Evolutionary conservation across 352 stramenopile genomes (phyloP).

Genomic region (Thraustochytrium striatum): DNA sequence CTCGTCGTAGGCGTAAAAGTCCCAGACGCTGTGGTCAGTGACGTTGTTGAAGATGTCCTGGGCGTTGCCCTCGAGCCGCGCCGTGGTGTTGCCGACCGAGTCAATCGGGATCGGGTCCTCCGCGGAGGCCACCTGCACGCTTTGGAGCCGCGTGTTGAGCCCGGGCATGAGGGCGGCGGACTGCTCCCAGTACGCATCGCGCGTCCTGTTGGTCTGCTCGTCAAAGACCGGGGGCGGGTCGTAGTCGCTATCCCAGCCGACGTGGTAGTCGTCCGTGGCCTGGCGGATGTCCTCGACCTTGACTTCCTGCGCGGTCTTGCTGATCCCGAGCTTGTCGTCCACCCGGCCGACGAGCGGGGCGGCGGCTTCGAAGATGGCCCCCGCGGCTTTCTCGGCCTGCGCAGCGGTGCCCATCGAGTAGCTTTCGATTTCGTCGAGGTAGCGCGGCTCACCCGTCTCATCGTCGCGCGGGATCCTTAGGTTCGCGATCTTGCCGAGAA

Average conservation of each 20-base stretch:
- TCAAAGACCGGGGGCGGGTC: not conserved
- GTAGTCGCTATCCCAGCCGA: slow-evolving; percentile 6
- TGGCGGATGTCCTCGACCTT: not conserved
- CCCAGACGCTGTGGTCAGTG: slow-evolving; percentile 4
- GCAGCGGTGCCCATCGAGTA: not conserved
- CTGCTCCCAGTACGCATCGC: too few relatives aligned
- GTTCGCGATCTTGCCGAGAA: too few relatives aligned
- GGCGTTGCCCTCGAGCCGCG: not conserved
- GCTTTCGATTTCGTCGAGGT: not conserved
- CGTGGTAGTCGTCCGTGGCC: not conserved
- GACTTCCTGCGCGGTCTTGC: too few relatives aligned
- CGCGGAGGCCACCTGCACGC: too few relatives aligned
- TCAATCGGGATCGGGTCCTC: too few relatives aligned
- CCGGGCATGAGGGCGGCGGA: too few relatives aligned
- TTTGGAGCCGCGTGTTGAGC: too few relatives aligned
- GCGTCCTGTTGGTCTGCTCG: too few relatives aligned
- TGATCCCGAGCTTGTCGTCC: too few relatives aligned
- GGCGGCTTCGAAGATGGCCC: not conserved
- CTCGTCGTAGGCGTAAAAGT: slow-evolving; percentile 42
- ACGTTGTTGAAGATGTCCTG: not conserved
- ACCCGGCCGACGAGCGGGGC: not conserved
- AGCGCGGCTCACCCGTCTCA: not conserved
- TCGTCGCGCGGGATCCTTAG: not conserved
- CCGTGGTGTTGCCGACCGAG: too few relatives aligned
- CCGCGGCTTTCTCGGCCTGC: not conserved